Percentiles rank a stretch among this genome's conserved stretches.
Evolutionary conservation across 1,284 basidiomycete species (phyloP).

Genomic region (Cutaneotrichosporon spelunceum): DNA sequence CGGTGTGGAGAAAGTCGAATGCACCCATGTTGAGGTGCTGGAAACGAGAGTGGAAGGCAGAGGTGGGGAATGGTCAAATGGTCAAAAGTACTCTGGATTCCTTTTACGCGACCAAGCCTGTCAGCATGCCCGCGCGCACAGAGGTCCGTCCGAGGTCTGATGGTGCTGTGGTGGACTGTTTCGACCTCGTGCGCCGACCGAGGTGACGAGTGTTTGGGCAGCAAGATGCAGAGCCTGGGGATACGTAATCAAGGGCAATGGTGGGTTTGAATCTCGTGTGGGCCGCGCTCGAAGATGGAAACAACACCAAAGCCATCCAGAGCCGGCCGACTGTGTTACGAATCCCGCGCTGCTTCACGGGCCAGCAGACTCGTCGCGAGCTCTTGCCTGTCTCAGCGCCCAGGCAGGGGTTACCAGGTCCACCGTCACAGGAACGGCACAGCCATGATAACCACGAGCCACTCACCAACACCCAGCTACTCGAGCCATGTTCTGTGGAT

Average conservation of each 20-base stretch:
- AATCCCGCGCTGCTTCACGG: too few relatives aligned
- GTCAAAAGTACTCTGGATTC: background rate
- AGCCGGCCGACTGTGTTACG: too few relatives aligned
- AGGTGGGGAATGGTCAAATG: background rate
- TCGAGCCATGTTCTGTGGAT: too few relatives aligned
- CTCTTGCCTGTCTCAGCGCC: too few relatives aligned
- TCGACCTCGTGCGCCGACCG: too few relatives aligned
- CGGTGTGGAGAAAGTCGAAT: constrained; percentile 42
- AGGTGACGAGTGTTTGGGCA: background rate
- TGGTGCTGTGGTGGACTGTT: too few relatives aligned
- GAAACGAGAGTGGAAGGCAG: background rate
- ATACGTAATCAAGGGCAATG: constrained; percentile 1
- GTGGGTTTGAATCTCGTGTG: background rate
- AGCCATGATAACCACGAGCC: too few relatives aligned
- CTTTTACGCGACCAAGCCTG: background rate
- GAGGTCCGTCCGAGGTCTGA: too few relatives aligned
- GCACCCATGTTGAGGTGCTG: constrained; percentile 34
- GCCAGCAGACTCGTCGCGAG: too few relatives aligned
- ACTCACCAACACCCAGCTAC: too few relatives aligned
- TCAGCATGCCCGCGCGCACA: background rate
- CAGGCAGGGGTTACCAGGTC: too few relatives aligned
- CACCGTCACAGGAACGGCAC: too few relatives aligned
- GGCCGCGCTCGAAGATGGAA: background rate
- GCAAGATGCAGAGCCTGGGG: background rate
- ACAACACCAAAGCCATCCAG: background rate